phyloP scores from a whole-genome alignment of 2,329 filamentous ascomycete species.

The Diaporthe helianthi region DNA sequence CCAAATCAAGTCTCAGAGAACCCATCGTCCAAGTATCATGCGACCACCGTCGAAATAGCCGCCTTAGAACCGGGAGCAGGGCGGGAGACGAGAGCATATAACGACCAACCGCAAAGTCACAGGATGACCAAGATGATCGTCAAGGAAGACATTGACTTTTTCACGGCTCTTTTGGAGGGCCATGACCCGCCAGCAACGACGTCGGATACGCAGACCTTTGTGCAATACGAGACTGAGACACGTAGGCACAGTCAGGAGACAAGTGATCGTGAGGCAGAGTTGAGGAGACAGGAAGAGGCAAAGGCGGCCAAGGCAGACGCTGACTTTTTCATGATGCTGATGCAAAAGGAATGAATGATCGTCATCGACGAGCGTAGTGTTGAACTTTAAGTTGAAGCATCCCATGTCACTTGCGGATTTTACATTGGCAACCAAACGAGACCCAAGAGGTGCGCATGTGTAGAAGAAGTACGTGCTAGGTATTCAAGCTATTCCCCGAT shows the following conservation, averaged over 20 bases:
- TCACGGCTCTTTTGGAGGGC: conserved; percentile 23
- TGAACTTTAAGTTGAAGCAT: too few species aligned
- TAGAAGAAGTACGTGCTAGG: too few species aligned
- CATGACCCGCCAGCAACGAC: background rate
- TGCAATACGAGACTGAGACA: background rate
- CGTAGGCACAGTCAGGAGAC: background rate
- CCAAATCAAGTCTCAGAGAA: background rate
- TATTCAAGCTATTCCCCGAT: background rate
- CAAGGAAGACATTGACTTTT: conserved; percentile 27
- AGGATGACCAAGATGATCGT: conserved; percentile 22
- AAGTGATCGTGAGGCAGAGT: background rate
- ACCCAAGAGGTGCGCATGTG: accelerated
- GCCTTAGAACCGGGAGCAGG: background rate
- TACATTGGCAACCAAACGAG: background rate
- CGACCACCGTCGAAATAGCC: background rate
- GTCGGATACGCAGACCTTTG: background rate
- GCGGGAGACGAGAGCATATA: background rate
- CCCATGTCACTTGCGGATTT: background rate
- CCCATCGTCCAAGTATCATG: background rate
- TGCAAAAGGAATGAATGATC: background rate
- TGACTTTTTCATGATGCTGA: conserved; percentile 26
- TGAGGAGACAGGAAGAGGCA: conserved; percentile 30
- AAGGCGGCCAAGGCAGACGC: conserved; percentile 37
- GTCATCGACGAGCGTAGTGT: too few species aligned
- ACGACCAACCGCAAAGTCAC: background rate